Conservation (phyloP, 495 filamentous ascomycete species). For the Aspergillus nidulans region DNA sequence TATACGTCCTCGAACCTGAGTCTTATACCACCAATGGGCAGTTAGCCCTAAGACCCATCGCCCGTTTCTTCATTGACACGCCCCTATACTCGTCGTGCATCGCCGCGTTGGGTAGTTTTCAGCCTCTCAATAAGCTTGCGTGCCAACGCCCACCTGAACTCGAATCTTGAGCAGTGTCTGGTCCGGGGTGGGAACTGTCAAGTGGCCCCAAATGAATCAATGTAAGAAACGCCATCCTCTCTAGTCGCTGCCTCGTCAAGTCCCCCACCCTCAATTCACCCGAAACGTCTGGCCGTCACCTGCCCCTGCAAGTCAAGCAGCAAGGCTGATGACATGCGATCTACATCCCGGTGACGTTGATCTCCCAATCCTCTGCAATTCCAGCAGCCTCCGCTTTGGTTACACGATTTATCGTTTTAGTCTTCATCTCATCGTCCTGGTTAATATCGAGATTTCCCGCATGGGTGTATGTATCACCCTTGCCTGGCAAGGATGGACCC, state of each 20-base stretch:
- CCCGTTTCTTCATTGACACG: slow-evolving; percentile 9
- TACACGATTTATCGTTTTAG: slow-evolving; percentile 16
- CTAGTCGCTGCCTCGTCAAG: slow-evolving; percentile 4
- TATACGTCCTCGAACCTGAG: slow-evolving; percentile 9
- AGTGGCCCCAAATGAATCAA: slow-evolving; percentile 23
- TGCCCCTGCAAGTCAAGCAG: slow-evolving; percentile 11
- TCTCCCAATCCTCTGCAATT: slow-evolving; percentile 10
- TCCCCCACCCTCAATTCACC: slow-evolving; percentile 8
- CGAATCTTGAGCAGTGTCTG: background rate
- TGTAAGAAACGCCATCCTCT: slow-evolving; percentile 20
- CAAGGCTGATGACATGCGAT: slow-evolving; percentile 19
- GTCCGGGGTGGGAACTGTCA: background rate
- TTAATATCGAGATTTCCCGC: slow-evolving; percentile 17
- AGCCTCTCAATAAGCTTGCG: slow-evolving; percentile 11
- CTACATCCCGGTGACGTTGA: slow-evolving; percentile 21
- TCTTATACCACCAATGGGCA: slow-evolving; percentile 9
- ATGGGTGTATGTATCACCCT: slow-evolving; percentile 17
- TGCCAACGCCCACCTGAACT: background rate
- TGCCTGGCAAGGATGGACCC: slow-evolving; percentile 23
- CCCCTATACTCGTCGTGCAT: slow-evolving; percentile 14
- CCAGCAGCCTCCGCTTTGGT: slow-evolving; percentile 13
- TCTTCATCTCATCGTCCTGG: slow-evolving; percentile 18
- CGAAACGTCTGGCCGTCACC: background rate
- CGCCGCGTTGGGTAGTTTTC: slow-evolving; percentile 11
- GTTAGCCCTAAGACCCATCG: slow-evolving; percentile 7